Evolutionary conservation across 306 rosid genomes (phyloP).

Genomic region (Pueraria montana): DNA sequence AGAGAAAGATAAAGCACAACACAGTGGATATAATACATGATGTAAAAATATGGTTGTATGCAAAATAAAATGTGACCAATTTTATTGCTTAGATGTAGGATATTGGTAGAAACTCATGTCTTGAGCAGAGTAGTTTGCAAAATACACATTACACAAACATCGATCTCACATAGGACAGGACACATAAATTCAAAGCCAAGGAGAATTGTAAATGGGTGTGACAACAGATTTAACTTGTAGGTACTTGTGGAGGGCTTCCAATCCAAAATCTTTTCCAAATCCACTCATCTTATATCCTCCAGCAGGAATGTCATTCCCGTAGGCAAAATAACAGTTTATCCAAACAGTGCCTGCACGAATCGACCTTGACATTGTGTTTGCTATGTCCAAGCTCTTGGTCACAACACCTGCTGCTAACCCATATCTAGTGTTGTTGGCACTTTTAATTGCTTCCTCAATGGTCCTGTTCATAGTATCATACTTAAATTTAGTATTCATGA

Average conservation of each 20-base stretch:
- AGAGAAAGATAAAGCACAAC: no score
- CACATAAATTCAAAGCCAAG: conserved; percentile 72
- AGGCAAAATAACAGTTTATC: conserved; percentile 82
- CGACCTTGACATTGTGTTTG: conserved; percentile 88
- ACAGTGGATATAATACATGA: no score
- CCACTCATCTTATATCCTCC: conserved; percentile 94
- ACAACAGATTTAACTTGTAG: conserved; percentile 82
- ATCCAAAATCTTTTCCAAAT: conserved; percentile 83
- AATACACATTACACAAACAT: no score
- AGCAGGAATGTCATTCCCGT: conserved; percentile 70
- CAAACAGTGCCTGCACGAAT: conserved; percentile 81
- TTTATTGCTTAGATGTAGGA: no score
- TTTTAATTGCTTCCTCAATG: conserved; percentile 76
- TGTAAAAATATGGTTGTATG: no score
- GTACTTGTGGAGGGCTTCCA: conserved; percentile 69
- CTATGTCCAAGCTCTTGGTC: conserved; percentile 73
- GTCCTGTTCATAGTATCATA: conserved; percentile 64
- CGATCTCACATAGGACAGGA: not conserved
- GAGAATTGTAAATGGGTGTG: conserved; percentile 81
- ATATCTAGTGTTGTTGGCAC: conserved; percentile 76
- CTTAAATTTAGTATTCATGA: not conserved
- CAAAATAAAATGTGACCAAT: no score
- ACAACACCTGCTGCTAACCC: conserved; percentile 90
- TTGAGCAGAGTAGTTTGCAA: no score
- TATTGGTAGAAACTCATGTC: no score